Base-by-base conservation (phyloP, 164 flowering plant species). In the Nymphaea thermarum region DNA sequence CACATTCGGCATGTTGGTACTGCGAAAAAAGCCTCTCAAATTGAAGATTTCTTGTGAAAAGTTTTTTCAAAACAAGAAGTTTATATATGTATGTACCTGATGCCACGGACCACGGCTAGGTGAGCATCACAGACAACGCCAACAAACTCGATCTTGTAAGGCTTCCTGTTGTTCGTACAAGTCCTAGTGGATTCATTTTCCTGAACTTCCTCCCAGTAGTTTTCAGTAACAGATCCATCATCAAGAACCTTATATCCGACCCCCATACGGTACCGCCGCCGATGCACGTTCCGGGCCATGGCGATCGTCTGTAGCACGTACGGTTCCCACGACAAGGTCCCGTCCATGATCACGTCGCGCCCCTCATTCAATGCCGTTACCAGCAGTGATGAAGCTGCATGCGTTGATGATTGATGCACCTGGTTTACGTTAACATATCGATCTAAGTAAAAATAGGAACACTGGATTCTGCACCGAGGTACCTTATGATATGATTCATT, bases 301-400 rank as follows among this genome's bases (percentile, higher is more conserved):
- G 76, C 85, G 36, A 93, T 87, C 3, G 93, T 90, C 70, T 90
- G 97, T 71, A 79, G 76, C 15, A 90, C 97, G 65, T 86, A 93
- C 3, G 98, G 98, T 67, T 72, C 90, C 97, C 98, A 90, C 5
- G 97, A 84, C 6, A 93, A 71, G 0, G 97, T 93, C 0, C 97
- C 94, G 59, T 93, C 98, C 98, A 93, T 84, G 67, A 91, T 93
- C 73, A 93, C 96, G 42, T 93, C 98, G 0, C 98, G 83, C 5
- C 98, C 98, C 73, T 91, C 97, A 61, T 93, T 93, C 8, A 93
- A 78, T 5, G 98, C 97, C 0, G 96, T 91, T 18, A 91, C 98
- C 18, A 93, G 87, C 5, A 93, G 82, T 0, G 98, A 93, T 6
- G 97, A 89, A 65, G 97, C 98, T 12, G 97, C 98, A 63, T 93